Evolutionary conservation across 1,284 basidiomycete species (phyloP).

Genomic region (Microbotryum intermedium): DNA sequence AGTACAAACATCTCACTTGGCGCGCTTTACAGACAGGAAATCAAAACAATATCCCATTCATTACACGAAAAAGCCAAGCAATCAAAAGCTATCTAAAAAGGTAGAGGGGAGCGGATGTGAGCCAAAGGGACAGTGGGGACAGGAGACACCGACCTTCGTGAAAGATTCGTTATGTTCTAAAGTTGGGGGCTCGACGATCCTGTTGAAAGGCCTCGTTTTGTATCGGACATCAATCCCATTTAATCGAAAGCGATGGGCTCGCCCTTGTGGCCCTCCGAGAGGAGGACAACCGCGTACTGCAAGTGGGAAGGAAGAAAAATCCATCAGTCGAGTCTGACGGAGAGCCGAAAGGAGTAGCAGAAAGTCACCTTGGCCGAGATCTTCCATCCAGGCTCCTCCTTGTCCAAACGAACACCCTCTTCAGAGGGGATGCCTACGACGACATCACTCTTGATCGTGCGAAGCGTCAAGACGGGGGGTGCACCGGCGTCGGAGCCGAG

Average conservation of each 20-base stretch:
- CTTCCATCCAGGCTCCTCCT: constrained; percentile 89
- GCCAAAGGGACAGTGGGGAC: no score
- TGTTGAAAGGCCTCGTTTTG: no score
- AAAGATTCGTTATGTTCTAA: no score
- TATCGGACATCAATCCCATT: no score
- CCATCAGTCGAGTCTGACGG: not conserved
- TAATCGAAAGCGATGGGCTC: constrained; percentile 27
- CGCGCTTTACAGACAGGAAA: no score
- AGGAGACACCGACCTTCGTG: no score
- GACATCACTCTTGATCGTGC: constrained; percentile 79
- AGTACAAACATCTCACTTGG: no score
- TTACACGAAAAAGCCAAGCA: no score
- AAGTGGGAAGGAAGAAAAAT: not conserved
- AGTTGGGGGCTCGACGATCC: no score
- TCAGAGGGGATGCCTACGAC: constrained; percentile 53
- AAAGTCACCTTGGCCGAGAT: constrained; percentile 50
- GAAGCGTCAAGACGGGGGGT: constrained; percentile 60
- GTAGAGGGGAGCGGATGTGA: no score
- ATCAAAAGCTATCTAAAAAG: no score
- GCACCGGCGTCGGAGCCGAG: constrained; percentile 83
- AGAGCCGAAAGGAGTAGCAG: not conserved
- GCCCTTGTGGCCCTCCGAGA: constrained; percentile 68
- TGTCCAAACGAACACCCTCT: constrained; percentile 70
- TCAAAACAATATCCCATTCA: no score
- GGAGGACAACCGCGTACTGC: constrained; percentile 65